phyloP scores from a whole-genome alignment of 129 eudicot genomes.

The Mikania micrantha region DNA sequence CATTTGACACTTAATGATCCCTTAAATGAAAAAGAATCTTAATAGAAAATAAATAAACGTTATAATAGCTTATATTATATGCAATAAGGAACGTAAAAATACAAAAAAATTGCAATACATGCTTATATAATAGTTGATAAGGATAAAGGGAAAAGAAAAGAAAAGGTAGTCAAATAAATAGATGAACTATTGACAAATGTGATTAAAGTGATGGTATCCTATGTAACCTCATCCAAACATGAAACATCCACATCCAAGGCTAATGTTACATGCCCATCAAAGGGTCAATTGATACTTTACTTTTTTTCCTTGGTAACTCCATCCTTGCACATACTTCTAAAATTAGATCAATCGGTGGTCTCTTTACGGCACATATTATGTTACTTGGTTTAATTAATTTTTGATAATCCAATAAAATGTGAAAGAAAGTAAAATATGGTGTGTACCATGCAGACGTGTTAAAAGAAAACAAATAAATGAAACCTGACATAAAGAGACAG shows the following conservation, averaged over 20 bases:
- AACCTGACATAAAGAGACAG: too few relatives aligned
- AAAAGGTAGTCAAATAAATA: constrained; percentile 26
- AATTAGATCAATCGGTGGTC: constrained; percentile 12
- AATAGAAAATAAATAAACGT: not conserved
- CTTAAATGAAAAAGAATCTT: not conserved
- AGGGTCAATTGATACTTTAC: constrained; percentile 25
- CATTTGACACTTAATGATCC: not conserved
- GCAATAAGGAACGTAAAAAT: not conserved
- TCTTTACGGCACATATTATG: not conserved
- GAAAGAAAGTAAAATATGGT: too few relatives aligned
- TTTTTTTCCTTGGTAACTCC: constrained; percentile 27
- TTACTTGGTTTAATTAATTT: constrained; percentile 1
- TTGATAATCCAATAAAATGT: not conserved
- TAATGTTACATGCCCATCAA: constrained; percentile 19
- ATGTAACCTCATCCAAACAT: constrained; percentile 27
- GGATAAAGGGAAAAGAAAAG: constrained; percentile 10
- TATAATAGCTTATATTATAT: constrained; percentile 4
- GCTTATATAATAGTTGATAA: constrained; percentile 16
- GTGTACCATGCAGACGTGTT: too few relatives aligned
- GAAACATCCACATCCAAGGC: constrained; percentile 20
- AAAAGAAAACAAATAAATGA: too few relatives aligned
- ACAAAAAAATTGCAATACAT: not conserved
- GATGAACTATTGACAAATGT: constrained; percentile 16
- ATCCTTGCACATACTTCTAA: constrained; percentile 25
- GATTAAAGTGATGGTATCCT: constrained; percentile 23